Base-by-base conservation (phyloP, 148 eudicot species). In the Oxyria digyna region DNA sequence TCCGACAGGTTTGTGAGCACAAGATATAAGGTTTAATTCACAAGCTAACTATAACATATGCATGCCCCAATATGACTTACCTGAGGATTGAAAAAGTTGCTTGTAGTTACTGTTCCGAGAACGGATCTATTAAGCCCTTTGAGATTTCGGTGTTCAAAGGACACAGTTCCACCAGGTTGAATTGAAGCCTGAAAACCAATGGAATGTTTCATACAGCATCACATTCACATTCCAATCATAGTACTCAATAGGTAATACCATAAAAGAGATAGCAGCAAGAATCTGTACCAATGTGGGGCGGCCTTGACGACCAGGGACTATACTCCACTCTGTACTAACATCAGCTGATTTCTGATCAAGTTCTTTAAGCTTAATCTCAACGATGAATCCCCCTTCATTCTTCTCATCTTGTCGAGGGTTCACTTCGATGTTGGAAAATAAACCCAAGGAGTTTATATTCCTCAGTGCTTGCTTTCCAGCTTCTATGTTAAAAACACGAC, bases 321-420 rank as follows among this genome's bases (percentile, higher is more conserved):
- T 91, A 74, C 89, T 95, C 97, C 99, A 94, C 70, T 94, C 99
- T 4, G 96, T 94, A 72, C 89, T 91, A 62, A 95, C 93, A 83
- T 95, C 97, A 80, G 93, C 96, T 8, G 99, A 87, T 69, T 88
- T 85, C 55, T 91, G 97, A 73, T 95, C 96, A 48, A 88, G 83
- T 74, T 95, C 99, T 73, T 91, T 91, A 13, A 95, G 91, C 88
- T 88, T 95, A 33, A 95, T 81, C 81, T 95, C 99, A 73, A 91
- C 97, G 78, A 91, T 74, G 32, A 95, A 88, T 14, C 96, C 99
- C 37, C 99, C 99, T 77, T 95, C 99, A 73, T 71, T 88, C 74
- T 85, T 88, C 74, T 95, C 99, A 80, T 95, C 99, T 18, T 91
- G 89, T 20, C 91, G 87, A 10, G 99, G 96, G 72, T 95, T 88